These are phyloP conservation scores for Asterochloris sp. DNA, from an alignment of 139 green algal species.

Conservation along the genomic window DNA sequence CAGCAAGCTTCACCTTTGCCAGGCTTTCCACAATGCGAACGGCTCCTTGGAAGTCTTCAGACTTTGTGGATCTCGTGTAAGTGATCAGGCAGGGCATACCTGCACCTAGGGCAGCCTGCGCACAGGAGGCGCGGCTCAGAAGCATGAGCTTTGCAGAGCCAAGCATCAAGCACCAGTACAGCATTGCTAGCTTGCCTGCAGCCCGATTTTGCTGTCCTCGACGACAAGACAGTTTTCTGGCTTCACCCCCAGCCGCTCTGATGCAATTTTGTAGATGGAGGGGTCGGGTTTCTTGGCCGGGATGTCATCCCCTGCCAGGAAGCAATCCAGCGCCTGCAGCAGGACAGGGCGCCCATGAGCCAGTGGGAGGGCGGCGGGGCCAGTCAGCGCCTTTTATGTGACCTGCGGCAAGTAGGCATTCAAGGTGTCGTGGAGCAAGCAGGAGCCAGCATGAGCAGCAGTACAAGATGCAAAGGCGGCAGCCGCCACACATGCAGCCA, in stretches of 20 bases:
- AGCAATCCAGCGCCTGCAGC: slow-evolving; percentile 69
- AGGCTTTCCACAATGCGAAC: slow-evolving; percentile 15
- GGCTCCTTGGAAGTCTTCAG: slow-evolving; percentile 34
- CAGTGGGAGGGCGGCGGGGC: no score
- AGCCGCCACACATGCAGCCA: neutral
- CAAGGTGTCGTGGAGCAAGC: no score
- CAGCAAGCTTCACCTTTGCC: no score
- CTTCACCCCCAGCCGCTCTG: slow-evolving; percentile 69
- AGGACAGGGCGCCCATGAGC: no score
- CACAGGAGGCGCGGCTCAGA: neutral
- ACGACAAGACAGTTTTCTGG: slow-evolving; percentile 86
- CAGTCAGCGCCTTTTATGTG: no score
- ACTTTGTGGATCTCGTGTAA: slow-evolving; percentile 67
- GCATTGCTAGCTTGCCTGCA: slow-evolving; percentile 28
- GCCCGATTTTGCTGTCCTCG: slow-evolving; percentile 93
- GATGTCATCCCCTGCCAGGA: slow-evolving; percentile 79
- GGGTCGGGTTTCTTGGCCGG: slow-evolving; percentile 78
- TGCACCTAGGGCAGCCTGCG: slow-evolving; percentile 79
- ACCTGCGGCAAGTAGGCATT: no score
- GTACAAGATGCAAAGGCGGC: neutral
- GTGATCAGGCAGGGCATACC: slow-evolving; percentile 93
- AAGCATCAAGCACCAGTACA: neutral
- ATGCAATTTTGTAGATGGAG: slow-evolving; percentile 81
- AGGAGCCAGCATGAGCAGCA: neutral
- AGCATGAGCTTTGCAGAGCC: neutral